These are phyloP conservation scores for Paratinospora sagittata DNA, from an alignment of 164 flowering plant genomes.

Conservation along the genomic window DNA sequence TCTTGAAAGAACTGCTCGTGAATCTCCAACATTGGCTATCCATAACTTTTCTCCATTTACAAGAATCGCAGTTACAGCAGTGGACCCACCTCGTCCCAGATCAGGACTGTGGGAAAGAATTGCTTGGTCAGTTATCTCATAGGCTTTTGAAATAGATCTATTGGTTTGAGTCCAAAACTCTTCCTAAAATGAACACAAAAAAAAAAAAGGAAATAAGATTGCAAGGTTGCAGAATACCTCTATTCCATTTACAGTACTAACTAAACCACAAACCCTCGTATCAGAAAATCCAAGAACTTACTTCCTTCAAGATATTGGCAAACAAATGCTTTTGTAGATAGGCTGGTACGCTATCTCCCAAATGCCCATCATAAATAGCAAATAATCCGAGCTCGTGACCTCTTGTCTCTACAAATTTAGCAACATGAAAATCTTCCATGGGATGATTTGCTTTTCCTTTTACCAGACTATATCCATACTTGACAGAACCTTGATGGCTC, in stretches of 20 bases:
- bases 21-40: slow-evolving; percentile 89
- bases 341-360: slow-evolving; percentile 78
- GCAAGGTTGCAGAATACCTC: not conserved
- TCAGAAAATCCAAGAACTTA: slow-evolving; percentile 17
- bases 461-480: slow-evolving; percentile 67
- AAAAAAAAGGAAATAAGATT: not conserved
- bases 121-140: slow-evolving; percentile 70
- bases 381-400: slow-evolving; percentile 70
- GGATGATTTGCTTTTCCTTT: slow-evolving; percentile 91
- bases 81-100: slow-evolving; percentile 78
- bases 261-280: not conserved
- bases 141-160: slow-evolving; percentile 58
- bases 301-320: slow-evolving; percentile 67
- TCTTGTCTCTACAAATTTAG: slow-evolving; percentile 45
- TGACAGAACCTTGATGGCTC: slow-evolving; percentile 40
- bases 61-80: slow-evolving; percentile 85
- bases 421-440: slow-evolving; percentile 89
- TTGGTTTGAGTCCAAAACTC: slow-evolving; percentile 68
- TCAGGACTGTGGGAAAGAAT: slow-evolving; percentile 68
- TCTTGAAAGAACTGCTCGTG: slow-evolving; percentile 70
- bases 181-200: slow-evolving; percentile 32
- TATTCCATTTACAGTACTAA: not conserved
- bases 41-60: slow-evolving; percentile 54
- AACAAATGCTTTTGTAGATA: slow-evolving; percentile 76
- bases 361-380: slow-evolving; percentile 81